Evolutionary conservation across 305 asterid genomes (phyloP).

Genomic region (Rubia peregrina): DNA sequence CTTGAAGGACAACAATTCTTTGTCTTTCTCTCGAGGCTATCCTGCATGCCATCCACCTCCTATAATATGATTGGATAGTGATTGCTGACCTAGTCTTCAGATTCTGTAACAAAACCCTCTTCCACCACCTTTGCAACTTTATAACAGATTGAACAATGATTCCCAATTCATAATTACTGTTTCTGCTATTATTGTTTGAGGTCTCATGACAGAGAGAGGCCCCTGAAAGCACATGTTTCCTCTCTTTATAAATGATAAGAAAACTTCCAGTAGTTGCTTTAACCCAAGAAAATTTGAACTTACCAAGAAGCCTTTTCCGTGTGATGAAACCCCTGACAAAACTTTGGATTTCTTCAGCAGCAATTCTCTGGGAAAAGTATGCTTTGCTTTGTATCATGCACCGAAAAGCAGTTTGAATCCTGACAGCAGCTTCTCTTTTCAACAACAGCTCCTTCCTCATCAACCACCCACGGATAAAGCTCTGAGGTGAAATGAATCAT

Average conservation of each 20-base stretch:
- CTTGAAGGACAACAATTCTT: constrained; percentile 59
- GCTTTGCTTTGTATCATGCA: constrained; percentile 37
- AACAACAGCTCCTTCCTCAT: constrained; percentile 46
- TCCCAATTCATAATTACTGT: constrained; percentile 38
- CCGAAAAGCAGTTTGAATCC: constrained; percentile 55
- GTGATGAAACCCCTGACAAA: constrained; percentile 60
- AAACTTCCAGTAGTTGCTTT: neutral
- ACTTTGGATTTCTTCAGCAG: constrained; percentile 59
- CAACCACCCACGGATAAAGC: constrained; percentile 29
- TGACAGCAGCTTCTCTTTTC: constrained; percentile 48
- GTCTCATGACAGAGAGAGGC: constrained; percentile 29
- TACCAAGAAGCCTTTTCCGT: constrained; percentile 72
- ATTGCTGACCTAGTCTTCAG: constrained; percentile 41
- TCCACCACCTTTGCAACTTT: constrained; percentile 91
- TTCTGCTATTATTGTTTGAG: constrained; percentile 21
- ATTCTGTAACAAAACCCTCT: constrained; percentile 34
- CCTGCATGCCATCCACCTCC: constrained; percentile 60
- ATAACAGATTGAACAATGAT: constrained; percentile 40
- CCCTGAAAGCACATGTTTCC: constrained; percentile 34
- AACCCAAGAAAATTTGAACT: neutral
- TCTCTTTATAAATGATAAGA: constrained; percentile 14
- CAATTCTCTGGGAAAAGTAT: constrained; percentile 38
- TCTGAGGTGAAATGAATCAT: constrained; percentile 30
- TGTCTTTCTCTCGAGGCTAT: constrained; percentile 41
- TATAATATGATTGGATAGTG: constrained; percentile 60